Evolutionary conservation across 2,329 filamentous ascomycete genomes (phyloP), one percentile per base, ranked within the genome.

Genomic region (Fusarium verticillioides): DNA sequence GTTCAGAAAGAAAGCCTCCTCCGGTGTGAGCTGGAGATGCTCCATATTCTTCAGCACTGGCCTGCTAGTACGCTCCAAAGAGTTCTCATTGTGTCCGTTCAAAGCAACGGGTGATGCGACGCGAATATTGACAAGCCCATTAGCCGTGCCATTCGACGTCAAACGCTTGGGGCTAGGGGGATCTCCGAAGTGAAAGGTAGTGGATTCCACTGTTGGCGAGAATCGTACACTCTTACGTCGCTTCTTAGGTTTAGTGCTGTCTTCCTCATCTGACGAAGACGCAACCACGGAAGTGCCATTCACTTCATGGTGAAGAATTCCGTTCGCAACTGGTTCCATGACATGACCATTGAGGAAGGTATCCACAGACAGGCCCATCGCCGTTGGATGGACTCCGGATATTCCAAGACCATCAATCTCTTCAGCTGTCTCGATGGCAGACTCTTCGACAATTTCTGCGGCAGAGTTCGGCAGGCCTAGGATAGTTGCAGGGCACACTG

Each of bases 1-100:
- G 9, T 86, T 87, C 15, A 99, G 87, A 81, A 97, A 99, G 82
- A 98, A 97, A 0, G 95, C 92, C 82, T 99, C 96, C 81, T 98
- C 95, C 0, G 92, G 88, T 6, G 92, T 95, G 13, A 99, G 87
- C 80, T 98, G 96, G n/a, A 98, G 90, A 78, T 98, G 95, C 78
- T 99, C 96, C 83, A 84, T 87, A 73, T 89, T 86, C 57, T 81
- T 76, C 7, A 88, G 77, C n/a, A 68, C 57, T 4, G 52, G 39
- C 23, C 42, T 57, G 30, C 59, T 28, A 36, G 32, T 23, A 16
- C 54, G 49, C 36, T 52, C 43, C 7, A n/a, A 53, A 11, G 53
- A 40, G 18, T 13, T 47, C 16, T 49, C 57, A 11, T 60, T 37
- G 19, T 26, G 43, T 16, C 47, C 72, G 21, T 66, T 65, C n/a